Evolutionary conservation across 148 eudicot species (phyloP), one percentile per base, ranked within the genome.

Genomic region (Heliosperma pusillum): DNA sequence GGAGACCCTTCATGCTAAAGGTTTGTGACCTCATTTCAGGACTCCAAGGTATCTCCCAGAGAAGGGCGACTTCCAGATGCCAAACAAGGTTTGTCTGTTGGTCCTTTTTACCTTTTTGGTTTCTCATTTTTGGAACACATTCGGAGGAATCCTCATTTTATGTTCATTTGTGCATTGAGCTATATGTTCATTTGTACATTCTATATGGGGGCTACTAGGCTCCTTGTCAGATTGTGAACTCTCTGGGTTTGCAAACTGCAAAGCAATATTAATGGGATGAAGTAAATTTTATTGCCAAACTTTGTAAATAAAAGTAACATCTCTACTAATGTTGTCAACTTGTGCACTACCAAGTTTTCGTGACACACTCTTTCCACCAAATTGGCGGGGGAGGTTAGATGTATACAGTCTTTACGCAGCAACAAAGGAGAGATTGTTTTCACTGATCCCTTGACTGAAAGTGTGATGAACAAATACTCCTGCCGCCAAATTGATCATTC

Each of bases 31-130:
- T 20, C 76, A 5, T 85, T 74, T 40, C 82, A 92, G 99, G 99
- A 96, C 79, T 92, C 97, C 21, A 86, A 75, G 73, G 76, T 84
- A 82, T 92, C 87, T 75, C 88, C 97, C 40, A 85, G 78, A 85
- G 97, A 90, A 88, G 97, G 97, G 66, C 85, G 97, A 58, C 93
- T 92, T 76, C 97, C 99, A 81, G 86, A 92, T 92, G 99, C 99
- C 82, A 85, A 81, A 44, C 79, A 89, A 91, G 98, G 98, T 90
- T 44, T 56, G 68, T 70, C 60, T 55, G 2, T 55, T 33, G 11
- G 16, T 66, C 22, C 44, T 19, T 60, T 61, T 69, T 10, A 15
- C 22, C 10, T 59, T 53, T 53, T 29, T 36, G 74, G 75, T 66
- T 66, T 55, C 21, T 72, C 25, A 17, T 73, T 73, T 50, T n/a